phyloP scores from a whole-genome alignment of 1,284 basidiomycete species.

The Ganoderma resinaceum region DNA sequence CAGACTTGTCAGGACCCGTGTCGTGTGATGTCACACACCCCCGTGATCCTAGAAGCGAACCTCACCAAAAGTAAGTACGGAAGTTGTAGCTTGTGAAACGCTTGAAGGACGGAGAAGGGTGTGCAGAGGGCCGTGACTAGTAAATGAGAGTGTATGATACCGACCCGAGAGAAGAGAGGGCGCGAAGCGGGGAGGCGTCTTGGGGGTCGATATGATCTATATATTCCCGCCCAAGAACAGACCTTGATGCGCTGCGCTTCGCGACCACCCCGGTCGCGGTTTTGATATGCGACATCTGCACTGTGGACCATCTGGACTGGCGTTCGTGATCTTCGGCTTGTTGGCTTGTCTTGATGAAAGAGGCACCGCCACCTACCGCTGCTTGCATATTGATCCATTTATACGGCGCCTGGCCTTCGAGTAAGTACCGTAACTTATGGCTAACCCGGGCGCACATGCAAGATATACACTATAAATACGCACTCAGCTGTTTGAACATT shows the following conservation, averaged over 20 bases:
- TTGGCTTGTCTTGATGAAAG: background rate
- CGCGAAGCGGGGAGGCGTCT: background rate
- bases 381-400: background rate
- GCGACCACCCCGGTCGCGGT: constrained; percentile 14
- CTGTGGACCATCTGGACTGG: background rate
- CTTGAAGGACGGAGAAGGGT: background rate
- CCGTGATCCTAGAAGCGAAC: constrained; percentile 1
- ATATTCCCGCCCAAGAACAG: constrained; percentile 6
- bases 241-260: constrained; percentile 27
- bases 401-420: background rate
- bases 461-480: no score
- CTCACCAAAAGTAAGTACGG: background rate
- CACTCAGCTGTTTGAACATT: no score
- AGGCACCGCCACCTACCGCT: background rate
- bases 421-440: background rate
- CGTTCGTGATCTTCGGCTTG: background rate
- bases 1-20: background rate
- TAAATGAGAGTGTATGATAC: constrained; percentile 23
- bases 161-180: constrained; percentile 15
- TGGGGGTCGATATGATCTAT: constrained; percentile 14
- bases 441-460: background rate
- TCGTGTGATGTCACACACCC: constrained; percentile 18
- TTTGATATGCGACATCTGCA: background rate
- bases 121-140: background rate
- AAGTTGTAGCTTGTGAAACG: background rate